Evolutionary conservation across 2,329 filamentous ascomycete genomes (phyloP).

Genomic region (Clonostachys solani): DNA sequence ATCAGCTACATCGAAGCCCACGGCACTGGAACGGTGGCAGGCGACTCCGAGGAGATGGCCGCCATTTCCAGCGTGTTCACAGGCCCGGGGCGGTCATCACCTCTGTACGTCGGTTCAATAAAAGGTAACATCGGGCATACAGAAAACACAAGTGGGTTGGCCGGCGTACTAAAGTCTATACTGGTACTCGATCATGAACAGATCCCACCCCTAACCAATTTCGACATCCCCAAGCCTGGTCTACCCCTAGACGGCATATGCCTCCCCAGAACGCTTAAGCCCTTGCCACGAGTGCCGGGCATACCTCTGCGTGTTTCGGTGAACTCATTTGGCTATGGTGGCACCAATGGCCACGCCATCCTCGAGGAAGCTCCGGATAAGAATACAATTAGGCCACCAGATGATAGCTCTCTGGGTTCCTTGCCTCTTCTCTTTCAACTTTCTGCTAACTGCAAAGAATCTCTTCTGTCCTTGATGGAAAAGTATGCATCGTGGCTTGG

Average conservation of each 20-base stretch:
- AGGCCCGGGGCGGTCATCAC: neutral
- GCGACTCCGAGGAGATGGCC: slow-evolving; percentile 41
- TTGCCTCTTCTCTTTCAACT: no score
- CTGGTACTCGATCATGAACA: slow-evolving; percentile 6
- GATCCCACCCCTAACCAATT: slow-evolving; percentile 8
- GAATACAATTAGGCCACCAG: no score
- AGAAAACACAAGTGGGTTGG: slow-evolving; percentile 12
- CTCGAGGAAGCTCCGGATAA: slow-evolving; percentile 11
- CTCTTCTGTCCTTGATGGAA: no score
- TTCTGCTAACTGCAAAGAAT: no score
- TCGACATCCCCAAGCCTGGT: slow-evolving; percentile 8
- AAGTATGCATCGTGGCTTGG: no score
- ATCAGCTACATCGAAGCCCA: slow-evolving; percentile 22
- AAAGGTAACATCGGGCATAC: slow-evolving; percentile 37
- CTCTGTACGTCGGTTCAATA: slow-evolving; percentile 34
- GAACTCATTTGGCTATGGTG: slow-evolving; percentile 12
- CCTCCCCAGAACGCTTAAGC: no score
- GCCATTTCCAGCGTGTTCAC: slow-evolving; percentile 18
- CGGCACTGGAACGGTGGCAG: slow-evolving; percentile 37
- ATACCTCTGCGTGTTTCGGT: no score
- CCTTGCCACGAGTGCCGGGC: no score
- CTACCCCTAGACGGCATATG: slow-evolving; percentile 12
- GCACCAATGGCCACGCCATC: slow-evolving; percentile 16
- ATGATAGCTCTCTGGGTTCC: no score
- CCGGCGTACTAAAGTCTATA: slow-evolving; percentile 10